phyloP scores from a whole-genome alignment of 257 asterid species.

The Galeopsis tetrahit region DNA sequence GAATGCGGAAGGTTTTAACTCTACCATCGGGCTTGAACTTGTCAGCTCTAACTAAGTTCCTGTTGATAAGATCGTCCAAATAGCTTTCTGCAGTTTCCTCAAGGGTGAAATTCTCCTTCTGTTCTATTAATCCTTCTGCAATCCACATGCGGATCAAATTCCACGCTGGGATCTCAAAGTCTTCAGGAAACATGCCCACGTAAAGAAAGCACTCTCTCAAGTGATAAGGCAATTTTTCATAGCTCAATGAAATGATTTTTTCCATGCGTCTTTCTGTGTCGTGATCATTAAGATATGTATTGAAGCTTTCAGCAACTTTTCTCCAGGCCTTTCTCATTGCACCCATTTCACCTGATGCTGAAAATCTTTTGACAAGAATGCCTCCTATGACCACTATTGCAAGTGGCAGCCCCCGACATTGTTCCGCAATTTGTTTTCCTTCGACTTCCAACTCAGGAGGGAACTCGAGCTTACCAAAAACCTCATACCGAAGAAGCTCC shows the following conservation, averaged over 20 bases:
- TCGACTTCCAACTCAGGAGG: conserved; percentile 38
- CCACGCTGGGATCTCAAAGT: conserved; percentile 43
- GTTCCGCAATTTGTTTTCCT: conserved; percentile 39
- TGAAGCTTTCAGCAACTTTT: conserved; percentile 38
- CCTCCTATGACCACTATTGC: conserved; percentile 59
- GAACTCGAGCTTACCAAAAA: conserved; percentile 39
- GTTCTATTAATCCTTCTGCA: conserved; percentile 31
- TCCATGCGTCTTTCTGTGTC: conserved; percentile 42
- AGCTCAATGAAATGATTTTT: conserved; percentile 46
- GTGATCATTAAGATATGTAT: conserved; percentile 23
- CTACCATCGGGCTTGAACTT: background rate
- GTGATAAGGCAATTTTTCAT: conserved; percentile 47
- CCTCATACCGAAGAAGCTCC: conserved; percentile 45
- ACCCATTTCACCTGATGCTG: conserved; percentile 22
- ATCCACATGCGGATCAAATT: conserved; percentile 49
- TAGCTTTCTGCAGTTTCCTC: conserved; percentile 25
- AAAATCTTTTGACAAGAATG: conserved; percentile 40
- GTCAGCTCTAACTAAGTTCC: conserved; percentile 17
- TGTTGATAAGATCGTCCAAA: conserved; percentile 27
- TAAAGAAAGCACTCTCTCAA: conserved; percentile 56
- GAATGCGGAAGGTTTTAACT: conserved; percentile 13
- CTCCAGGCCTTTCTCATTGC: conserved; percentile 39
- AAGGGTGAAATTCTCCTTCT: background rate
- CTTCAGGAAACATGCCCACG: conserved; percentile 51
- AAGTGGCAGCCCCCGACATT: conserved; percentile 56